phyloP scores from a whole-genome alignment of 2,329 filamentous ascomycete species.

The Diplodia sapinea region DNA sequence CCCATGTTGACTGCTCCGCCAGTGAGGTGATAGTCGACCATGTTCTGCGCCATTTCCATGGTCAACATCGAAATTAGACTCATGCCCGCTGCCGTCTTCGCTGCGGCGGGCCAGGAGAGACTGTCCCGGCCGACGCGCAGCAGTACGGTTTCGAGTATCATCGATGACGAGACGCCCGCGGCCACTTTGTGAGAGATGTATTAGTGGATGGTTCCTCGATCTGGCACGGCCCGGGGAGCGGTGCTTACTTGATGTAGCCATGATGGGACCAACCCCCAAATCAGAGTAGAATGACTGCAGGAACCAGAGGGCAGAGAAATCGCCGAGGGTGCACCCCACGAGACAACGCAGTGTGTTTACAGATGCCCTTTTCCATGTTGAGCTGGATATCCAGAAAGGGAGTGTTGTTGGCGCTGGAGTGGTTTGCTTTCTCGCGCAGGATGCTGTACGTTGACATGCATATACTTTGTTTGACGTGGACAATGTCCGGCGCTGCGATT shows the following conservation, averaged over 20 bases:
- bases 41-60: slow-evolving; percentile 63
- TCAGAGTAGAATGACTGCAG: slow-evolving; percentile 57
- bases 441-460: background rate
- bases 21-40: slow-evolving; percentile 62
- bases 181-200: slow-evolving; percentile 51
- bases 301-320: slow-evolving; percentile 63
- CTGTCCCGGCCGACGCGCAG: slow-evolving; percentile 57
- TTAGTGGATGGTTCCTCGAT: background rate
- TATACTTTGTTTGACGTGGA: background rate
- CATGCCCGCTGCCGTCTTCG: slow-evolving; percentile 63
- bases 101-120: slow-evolving; percentile 55
- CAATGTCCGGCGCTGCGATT: background rate
- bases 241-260: slow-evolving; percentile 55
- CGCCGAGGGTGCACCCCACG: slow-evolving; percentile 61
- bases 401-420: background rate
- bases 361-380: slow-evolving; percentile 57
- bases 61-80: slow-evolving; percentile 65
- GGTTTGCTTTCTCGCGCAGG: slow-evolving; percentile 2
- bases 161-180: slow-evolving; percentile 58
- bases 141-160: slow-evolving; percentile 60
- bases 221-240: background rate
- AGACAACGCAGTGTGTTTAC: slow-evolving; percentile 64
- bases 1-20: slow-evolving; percentile 57
- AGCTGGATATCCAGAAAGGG: slow-evolving; percentile 46
- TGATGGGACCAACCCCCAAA: slow-evolving; percentile 56